phyloP scores from a whole-genome alignment of 768 basidiomycete species.

The Tulasnella calospora region DNA sequence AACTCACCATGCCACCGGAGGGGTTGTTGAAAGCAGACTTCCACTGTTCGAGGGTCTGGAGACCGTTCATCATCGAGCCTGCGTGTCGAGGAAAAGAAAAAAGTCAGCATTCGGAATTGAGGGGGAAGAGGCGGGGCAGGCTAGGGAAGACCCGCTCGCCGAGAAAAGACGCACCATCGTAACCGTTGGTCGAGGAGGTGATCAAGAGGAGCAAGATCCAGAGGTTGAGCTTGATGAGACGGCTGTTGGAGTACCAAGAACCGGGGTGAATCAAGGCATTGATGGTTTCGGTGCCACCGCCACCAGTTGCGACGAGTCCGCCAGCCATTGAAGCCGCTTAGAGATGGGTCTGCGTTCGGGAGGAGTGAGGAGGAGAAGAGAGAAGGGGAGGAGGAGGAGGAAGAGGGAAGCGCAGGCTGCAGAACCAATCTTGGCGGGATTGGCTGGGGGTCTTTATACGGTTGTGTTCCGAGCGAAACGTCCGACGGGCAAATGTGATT shows the following conservation, averaged over 20 bases:
- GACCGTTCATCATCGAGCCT: slow-evolving; percentile 43
- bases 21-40: slow-evolving; percentile 56
- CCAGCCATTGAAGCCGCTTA: slow-evolving; percentile 29
- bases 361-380: neutral
- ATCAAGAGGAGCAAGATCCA: slow-evolving; percentile 35
- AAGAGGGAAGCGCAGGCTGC: slow-evolving; percentile 9
- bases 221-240: slow-evolving; percentile 31
- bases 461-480: neutral
- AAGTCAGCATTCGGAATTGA: neutral
- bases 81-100: neutral
- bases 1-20: slow-evolving; percentile 38
- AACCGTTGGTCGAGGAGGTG: slow-evolving; percentile 38
- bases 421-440: neutral
- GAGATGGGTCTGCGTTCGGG: slow-evolving; percentile 18
- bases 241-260: slow-evolving; percentile 30
- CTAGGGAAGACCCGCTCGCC: neutral
- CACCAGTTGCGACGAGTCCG: slow-evolving; percentile 34
- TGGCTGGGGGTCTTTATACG: slow-evolving; percentile 11
- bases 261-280: slow-evolving; percentile 34
- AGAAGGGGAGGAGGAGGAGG: neutral
- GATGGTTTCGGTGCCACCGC: slow-evolving; percentile 35
- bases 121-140: neutral
- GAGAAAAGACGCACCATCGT: slow-evolving; percentile 32
- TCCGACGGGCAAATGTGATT: neutral
- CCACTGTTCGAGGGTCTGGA: slow-evolving; percentile 67